Base-by-base conservation (phyloP, 2,329 filamentous ascomycete species). In the Paecilomyces niveus region DNA sequence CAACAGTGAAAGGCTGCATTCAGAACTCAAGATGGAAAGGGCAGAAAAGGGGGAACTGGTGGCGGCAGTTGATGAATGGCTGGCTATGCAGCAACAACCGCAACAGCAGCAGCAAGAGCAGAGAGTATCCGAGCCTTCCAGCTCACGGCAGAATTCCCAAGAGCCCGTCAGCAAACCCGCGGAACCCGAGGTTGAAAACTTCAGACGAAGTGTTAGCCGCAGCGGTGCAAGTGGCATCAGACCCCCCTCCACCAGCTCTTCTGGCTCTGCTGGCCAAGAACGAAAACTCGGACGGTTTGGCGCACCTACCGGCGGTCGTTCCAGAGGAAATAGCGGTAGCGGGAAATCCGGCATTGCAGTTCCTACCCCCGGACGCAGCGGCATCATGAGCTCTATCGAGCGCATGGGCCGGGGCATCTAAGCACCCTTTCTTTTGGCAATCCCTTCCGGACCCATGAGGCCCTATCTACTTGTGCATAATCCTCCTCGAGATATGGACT, bases 361-460 rank as follows among this genome's bases (percentile, higher is more conserved):
- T 26, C 69, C 70, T 45, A 70, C 70, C 1, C 72, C 74, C 8
- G 76, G 77, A 13, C 82, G 89, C 67, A 90, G 88, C 68, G 86
- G 88, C 58, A 88, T 94, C 68, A 87, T 95, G 87, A 89, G 83
- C 66, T 91, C 89, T 18, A 94, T 95, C 71, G 90, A 95, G 79
- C 85, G 87, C 75, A 95, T 95, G 91, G 90, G 90, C 9, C 86
- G 81, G 10, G 56, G 68, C 64, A 56, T 61, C 62, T 35, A 53
- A 18, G 15, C 32, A 10, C 6, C 15, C 15, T 18, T 18, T n/a
- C 39, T 45, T 8, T 13, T 39, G n/a, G 7, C 3, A 45, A 15
- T 9, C 6, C n/a, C 6, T 8, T n/a, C n/a, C 15, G n/a, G 4
- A 45, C 3, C 15, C 15, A 45, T 18, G 15, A n/a, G 15, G 7